Evolutionary conservation across 2,329 filamentous ascomycete species (phyloP).

Genomic region (Hysterium pulicare): DNA sequence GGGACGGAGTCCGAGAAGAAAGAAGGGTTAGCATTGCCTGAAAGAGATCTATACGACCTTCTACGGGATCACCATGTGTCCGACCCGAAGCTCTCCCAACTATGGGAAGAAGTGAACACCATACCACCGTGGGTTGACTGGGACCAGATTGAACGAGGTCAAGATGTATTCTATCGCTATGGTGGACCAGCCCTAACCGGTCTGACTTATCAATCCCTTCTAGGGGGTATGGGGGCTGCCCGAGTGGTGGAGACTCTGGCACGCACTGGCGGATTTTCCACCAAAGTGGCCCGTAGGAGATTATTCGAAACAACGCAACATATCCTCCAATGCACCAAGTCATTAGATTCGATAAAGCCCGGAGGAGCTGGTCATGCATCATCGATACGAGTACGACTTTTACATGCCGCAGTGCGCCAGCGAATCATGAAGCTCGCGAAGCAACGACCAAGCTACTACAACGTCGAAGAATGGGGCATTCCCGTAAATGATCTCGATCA

Average conservation of each 20-base stretch:
- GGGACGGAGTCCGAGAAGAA: constrained; percentile 30
- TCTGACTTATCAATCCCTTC: constrained; percentile 61
- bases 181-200: constrained; percentile 63
- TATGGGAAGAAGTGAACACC: constrained; percentile 66
- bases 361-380: constrained; percentile 64
- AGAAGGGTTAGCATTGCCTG: constrained; percentile 29
- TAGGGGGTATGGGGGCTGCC: constrained; percentile 70
- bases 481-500: constrained; percentile 75
- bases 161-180: constrained; percentile 76
- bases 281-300: constrained; percentile 62
- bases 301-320: constrained; percentile 73
- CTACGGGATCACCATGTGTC: constrained; percentile 56
- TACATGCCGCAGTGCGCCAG: constrained; percentile 65
- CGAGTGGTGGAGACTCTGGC: constrained; percentile 71
- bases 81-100: constrained; percentile 53
- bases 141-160: constrained; percentile 69
- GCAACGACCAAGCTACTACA: constrained; percentile 60
- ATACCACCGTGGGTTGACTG: constrained; percentile 75
- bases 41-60: constrained; percentile 62
- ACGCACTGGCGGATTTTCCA: constrained; percentile 70
- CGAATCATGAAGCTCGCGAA: constrained; percentile 60
- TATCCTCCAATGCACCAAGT: constrained; percentile 66
- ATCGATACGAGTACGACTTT: constrained; percentile 64
- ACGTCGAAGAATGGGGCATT: constrained; percentile 56
- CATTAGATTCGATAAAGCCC: constrained; percentile 63